phyloP scores from a whole-genome alignment of 2,329 filamentous ascomycete genomes.

The Penicillium corylophilum region DNA sequence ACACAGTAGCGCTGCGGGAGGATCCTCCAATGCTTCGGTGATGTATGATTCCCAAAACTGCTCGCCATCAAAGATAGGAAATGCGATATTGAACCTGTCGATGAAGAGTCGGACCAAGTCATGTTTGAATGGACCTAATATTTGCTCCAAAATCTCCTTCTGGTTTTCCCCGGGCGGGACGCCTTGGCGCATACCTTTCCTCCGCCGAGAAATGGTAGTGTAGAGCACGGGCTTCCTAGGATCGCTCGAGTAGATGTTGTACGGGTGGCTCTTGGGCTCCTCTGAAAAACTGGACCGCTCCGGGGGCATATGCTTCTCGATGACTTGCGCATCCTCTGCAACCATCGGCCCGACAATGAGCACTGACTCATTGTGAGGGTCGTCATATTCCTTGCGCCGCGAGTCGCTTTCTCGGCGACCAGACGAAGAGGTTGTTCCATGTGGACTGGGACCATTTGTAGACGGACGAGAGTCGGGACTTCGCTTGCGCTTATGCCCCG shows the following conservation, averaged over 20 bases:
- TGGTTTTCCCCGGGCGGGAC: conserved; percentile 49
- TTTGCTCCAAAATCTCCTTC: conserved; percentile 57
- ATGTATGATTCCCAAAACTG: conserved; percentile 53
- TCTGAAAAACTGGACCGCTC: conserved; percentile 39
- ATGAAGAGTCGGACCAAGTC: conserved; percentile 57
- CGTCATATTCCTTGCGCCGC: conserved; percentile 33
- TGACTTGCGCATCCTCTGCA: conserved; percentile 60
- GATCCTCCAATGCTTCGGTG: conserved; percentile 46
- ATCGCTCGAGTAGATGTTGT: conserved; percentile 53
- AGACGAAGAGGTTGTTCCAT: conserved; percentile 23
- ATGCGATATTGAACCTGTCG: conserved; percentile 57
- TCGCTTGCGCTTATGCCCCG: conserved; percentile 40
- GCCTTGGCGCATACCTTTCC: conserved; percentile 48
- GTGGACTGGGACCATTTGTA: conserved; percentile 26
- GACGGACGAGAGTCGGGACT: conserved; percentile 29
- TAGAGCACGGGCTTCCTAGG: conserved; percentile 48
- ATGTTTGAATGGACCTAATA: conserved; percentile 55
- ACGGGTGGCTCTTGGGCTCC: conserved; percentile 46
- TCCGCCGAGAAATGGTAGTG: conserved; percentile 51
- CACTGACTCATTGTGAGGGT: conserved; percentile 44
- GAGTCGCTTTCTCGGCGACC: conserved; percentile 31
- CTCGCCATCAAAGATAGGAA: conserved; percentile 59
- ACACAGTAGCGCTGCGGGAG: conserved; percentile 58
- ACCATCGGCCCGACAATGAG: conserved; percentile 62
- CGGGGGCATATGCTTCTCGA: conserved; percentile 58